These are phyloP conservation scores for Podosphaera aphanis DNA, from an alignment of 2,329 filamentous ascomycete genomes.

Conservation along the genomic window DNA sequence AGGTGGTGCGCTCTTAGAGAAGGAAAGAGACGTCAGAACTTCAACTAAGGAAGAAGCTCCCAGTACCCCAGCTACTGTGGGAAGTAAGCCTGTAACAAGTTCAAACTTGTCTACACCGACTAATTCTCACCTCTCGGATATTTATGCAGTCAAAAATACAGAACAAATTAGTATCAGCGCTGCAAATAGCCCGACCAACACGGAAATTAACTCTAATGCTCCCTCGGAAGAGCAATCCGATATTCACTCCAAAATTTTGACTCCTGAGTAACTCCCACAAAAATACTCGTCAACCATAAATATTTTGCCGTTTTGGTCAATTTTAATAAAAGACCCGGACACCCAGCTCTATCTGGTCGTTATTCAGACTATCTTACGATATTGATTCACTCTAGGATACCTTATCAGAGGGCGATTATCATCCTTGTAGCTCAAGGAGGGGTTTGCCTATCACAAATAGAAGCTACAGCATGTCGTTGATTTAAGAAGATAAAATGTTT, in stretches of 20 bases:
- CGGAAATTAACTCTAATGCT: not conserved
- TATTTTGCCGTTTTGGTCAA: not conserved
- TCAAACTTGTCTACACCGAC: not conserved
- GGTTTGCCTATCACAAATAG: too few relatives aligned
- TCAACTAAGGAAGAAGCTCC: conserved; percentile 13
- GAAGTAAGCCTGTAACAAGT: not conserved
- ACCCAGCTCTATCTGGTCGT: too few relatives aligned
- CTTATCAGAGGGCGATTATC: too few relatives aligned
- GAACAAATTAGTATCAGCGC: not conserved
- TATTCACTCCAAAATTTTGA: not conserved
- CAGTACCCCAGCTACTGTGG: conserved; percentile 1
- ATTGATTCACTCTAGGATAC: too few relatives aligned
- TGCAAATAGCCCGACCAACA: not conserved
- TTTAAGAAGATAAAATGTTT: not conserved
- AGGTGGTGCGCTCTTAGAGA: conserved; percentile 59
- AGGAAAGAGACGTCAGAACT: conserved; percentile 35
- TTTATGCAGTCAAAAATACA: not conserved
- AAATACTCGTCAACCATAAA: not conserved
- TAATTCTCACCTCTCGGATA: not conserved
- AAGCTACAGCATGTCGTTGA: not conserved
- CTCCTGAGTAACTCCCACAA: not conserved
- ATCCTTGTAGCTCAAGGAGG: too few relatives aligned
- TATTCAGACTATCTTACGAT: too few relatives aligned
- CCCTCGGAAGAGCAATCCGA: not conserved
- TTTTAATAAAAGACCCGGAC: not conserved